Conservation (phyloP, 257 asterid species). For the Verbascum thapsus region DNA sequence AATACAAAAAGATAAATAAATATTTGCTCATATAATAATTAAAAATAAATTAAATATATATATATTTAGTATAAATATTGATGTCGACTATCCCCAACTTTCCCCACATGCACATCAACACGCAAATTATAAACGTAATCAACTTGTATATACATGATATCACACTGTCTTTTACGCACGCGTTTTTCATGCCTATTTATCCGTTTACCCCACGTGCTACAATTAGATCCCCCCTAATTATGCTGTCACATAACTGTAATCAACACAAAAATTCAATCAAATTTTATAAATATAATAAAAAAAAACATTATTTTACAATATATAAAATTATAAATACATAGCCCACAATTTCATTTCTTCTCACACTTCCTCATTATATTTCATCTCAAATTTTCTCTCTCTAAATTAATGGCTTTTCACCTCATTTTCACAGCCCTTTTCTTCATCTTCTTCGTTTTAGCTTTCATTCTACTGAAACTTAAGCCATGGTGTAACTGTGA, state of each 20-base stretch:
- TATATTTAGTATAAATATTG: no score
- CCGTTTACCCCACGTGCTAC: slow-evolving; percentile 26
- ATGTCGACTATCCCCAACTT: no score
- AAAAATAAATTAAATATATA: no score
- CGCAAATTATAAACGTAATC: background rate
- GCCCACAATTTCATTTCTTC: slow-evolving; percentile 15
- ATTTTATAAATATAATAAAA: no score
- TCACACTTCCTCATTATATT: background rate
- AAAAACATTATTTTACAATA: background rate
- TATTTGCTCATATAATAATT: no score
- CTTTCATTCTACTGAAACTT: slow-evolving; percentile 27
- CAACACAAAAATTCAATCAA: slow-evolving; percentile 10
- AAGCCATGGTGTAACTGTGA: slow-evolving; percentile 68
- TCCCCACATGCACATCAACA: background rate
- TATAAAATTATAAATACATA: slow-evolving; percentile 31
- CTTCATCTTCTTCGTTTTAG: slow-evolving; percentile 23
- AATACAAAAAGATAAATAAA: no score
- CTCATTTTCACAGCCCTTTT: slow-evolving; percentile 29
- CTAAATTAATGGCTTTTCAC: slow-evolving; percentile 31
- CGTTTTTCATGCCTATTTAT: slow-evolving; percentile 35
- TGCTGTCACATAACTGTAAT: slow-evolving; percentile 19
- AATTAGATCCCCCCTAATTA: slow-evolving; percentile 22
- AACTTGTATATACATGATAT: no score
- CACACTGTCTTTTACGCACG: slow-evolving; percentile 26
- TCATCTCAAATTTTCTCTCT: slow-evolving; percentile 12